Conservation (phyloP, 805 yeast species). For the Suhomyces sp. region DNA sequence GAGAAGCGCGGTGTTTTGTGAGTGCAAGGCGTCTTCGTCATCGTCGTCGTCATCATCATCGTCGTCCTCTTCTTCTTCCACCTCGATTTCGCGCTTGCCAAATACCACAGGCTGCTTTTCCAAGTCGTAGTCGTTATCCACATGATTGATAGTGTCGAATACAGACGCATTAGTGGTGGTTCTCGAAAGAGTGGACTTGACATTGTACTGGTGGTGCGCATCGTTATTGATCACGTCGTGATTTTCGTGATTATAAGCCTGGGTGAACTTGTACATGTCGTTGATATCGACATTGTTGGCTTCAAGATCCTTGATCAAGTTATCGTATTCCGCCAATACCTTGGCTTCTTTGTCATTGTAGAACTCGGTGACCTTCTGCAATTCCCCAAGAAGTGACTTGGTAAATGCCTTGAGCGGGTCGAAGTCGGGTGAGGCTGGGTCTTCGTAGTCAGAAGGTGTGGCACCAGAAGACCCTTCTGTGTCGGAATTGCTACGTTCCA, state of each 20-base stretch:
- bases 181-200: constrained; percentile 18
- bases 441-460: constrained; percentile 1
- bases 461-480: not conserved
- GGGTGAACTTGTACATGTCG: constrained; percentile 23
- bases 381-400: constrained; percentile 45
- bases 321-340: constrained; percentile 43
- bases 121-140: constrained; percentile 21
- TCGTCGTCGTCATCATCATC: constrained; percentile 37
- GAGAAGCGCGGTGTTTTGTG: constrained; percentile 46
- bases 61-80: constrained; percentile 12
- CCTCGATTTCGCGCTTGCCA: not conserved
- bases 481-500: not conserved
- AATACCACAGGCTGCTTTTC: constrained; percentile 13
- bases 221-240: constrained; percentile 9
- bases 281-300: constrained; percentile 24
- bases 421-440: constrained; percentile 7
- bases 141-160: constrained; percentile 25
- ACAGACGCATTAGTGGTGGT: constrained; percentile 24
- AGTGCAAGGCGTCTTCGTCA: constrained; percentile 21
- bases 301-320: constrained; percentile 47
- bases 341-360: constrained; percentile 46
- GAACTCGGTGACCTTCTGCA: constrained; percentile 51
- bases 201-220: constrained; percentile 19
- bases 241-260: constrained; percentile 20
- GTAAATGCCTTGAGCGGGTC: constrained; percentile 44